phyloP scores from a whole-genome alignment of 176 grass and related monocot genomes.

The Secale cereale region DNA sequence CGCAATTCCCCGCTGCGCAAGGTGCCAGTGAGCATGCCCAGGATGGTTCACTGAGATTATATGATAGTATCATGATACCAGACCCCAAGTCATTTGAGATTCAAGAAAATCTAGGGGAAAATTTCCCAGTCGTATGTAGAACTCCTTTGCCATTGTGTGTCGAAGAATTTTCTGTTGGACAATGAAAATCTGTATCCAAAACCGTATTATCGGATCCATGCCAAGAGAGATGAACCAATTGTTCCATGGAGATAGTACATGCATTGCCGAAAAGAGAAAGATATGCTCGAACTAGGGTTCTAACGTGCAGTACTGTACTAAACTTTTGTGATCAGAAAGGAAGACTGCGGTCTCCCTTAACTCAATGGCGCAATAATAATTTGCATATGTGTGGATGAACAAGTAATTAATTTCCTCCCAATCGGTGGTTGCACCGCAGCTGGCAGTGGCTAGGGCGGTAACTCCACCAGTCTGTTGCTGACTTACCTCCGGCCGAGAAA shows the following conservation, averaged over 20 bases:
- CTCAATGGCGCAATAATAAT: too few relatives aligned
- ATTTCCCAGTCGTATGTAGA: background rate
- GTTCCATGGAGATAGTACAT: too few relatives aligned
- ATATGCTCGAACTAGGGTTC: too few relatives aligned
- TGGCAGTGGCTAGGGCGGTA: background rate
- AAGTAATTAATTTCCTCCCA: too few relatives aligned
- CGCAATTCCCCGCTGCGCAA: background rate
- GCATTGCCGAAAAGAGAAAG: background rate
- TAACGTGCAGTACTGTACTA: too few relatives aligned
- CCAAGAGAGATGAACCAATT: background rate
- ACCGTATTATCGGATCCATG: background rate
- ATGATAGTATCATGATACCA: background rate
- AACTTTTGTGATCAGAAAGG: too few relatives aligned
- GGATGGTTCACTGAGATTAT: slow-evolving; percentile 36
- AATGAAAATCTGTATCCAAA: background rate
- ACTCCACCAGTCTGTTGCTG: background rate
- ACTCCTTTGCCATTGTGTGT: background rate
- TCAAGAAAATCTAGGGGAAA: background rate
- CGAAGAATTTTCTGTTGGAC: background rate
- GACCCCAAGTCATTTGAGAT: background rate
- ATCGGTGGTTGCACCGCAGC: background rate
- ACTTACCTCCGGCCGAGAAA: background rate
- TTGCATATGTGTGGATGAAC: too few relatives aligned
- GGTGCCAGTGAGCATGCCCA: background rate
- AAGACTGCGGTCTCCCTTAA: too few relatives aligned